phyloP scores from a whole-genome alignment of 2,329 filamentous ascomycete genomes.

The Epichloe scottii region DNA sequence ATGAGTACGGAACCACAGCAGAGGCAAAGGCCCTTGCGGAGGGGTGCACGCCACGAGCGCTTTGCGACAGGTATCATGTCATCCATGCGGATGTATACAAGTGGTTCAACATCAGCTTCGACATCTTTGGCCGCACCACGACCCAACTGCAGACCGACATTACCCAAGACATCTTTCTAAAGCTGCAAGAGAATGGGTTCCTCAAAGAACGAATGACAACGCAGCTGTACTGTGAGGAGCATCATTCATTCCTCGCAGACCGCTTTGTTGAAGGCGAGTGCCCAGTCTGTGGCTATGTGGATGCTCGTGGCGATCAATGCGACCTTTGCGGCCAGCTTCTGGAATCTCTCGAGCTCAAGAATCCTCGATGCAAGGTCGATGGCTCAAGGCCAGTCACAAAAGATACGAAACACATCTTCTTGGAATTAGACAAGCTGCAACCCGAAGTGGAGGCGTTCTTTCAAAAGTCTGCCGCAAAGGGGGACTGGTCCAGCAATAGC shows the following conservation, averaged over 20 bases:
- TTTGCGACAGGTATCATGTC: constrained; percentile 76
- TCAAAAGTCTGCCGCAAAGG: constrained; percentile 52
- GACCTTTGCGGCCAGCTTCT: constrained; percentile 55
- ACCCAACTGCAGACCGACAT: constrained; percentile 75
- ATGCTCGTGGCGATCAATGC: constrained; percentile 54
- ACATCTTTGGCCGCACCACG: constrained; percentile 78
- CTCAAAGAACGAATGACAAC: constrained; percentile 66
- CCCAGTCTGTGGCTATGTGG: constrained; percentile 51
- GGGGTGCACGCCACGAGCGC: constrained; percentile 57
- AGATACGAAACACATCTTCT: constrained; percentile 75
- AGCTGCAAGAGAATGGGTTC: constrained; percentile 68
- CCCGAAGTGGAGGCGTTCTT: constrained; percentile 62
- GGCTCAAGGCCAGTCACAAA: constrained; percentile 59
- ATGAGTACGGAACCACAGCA: constrained; percentile 82
- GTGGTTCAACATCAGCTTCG: constrained; percentile 82
- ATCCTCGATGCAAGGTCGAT: constrained; percentile 75
- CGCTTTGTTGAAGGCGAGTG: constrained; percentile 64
- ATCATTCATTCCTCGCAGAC: constrained; percentile 58
- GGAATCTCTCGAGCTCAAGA: constrained; percentile 55
- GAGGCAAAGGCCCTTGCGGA: constrained; percentile 81
- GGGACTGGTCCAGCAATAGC: constrained; percentile 58
- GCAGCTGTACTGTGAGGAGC: constrained; percentile 71
- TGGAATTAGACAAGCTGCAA: constrained; percentile 66
- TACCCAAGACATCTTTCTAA: constrained; percentile 69
- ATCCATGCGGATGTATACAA: constrained; percentile 76